Evolutionary conservation across 1,284 basidiomycete genomes (phyloP).

Genomic region (Pterula multifida): DNA sequence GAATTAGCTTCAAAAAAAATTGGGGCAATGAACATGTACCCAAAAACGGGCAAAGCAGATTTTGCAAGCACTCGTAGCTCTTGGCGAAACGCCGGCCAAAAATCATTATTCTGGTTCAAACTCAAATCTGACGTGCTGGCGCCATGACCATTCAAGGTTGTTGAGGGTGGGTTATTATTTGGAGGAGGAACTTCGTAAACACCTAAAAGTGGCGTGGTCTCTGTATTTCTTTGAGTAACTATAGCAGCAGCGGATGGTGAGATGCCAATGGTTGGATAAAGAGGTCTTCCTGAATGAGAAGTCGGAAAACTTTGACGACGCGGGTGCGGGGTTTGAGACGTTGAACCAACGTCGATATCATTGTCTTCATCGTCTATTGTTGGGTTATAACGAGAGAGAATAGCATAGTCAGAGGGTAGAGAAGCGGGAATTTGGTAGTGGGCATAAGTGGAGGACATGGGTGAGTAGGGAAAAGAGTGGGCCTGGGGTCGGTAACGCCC

Average conservation of each 20-base stretch:
- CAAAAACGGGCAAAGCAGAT: conserved; percentile 60
- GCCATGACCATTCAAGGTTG: conserved; percentile 33
- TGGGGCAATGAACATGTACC: conserved; percentile 24
- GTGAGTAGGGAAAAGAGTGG: neutral
- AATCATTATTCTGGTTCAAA: conserved; percentile 19
- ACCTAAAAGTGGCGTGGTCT: conserved; percentile 26
- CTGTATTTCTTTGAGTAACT: conserved; percentile 18
- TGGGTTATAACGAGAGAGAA: conserved; percentile 38
- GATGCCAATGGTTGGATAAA: conserved; percentile 2
- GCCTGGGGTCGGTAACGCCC: no score
- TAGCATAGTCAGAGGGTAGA: conserved; percentile 50
- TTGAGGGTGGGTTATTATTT: conserved; percentile 15
- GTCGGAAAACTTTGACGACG: conserved; percentile 1
- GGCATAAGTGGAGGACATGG: conserved; percentile 18
- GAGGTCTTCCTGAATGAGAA: neutral
- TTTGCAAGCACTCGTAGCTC: conserved; percentile 47
- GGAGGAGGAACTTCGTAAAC: conserved; percentile 20
- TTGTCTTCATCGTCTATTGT: conserved; percentile 4
- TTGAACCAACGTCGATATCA: conserved; percentile 6
- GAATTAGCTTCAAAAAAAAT: conserved; percentile 5
- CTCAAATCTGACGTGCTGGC: conserved; percentile 11
- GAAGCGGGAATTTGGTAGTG: conserved; percentile 46
- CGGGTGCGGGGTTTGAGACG: no score
- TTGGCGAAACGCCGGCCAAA: conserved; percentile 24
- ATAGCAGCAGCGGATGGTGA: conserved; percentile 7